Evolutionary conservation across 2,329 filamentous ascomycete species (phyloP).

Genomic region (Paraconiothyrium brasiliense): DNA sequence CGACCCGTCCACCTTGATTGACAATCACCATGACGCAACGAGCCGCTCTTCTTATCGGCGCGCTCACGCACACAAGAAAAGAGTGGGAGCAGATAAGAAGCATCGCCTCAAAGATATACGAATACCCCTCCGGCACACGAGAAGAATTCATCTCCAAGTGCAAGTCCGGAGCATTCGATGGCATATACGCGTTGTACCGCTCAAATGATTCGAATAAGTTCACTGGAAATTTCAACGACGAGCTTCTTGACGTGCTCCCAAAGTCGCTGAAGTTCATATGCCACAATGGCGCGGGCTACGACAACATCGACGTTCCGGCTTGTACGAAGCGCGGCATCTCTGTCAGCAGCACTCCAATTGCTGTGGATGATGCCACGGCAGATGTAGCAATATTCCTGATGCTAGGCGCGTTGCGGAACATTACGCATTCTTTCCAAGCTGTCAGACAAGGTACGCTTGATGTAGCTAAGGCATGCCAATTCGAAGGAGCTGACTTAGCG

Average conservation of each 20-base stretch:
- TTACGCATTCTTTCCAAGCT: conserved; percentile 58
- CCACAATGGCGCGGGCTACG: conserved; percentile 66
- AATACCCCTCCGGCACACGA: conserved; percentile 63
- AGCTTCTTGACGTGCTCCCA: conserved; percentile 54
- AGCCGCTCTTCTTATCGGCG: conserved; percentile 57
- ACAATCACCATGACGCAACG: conserved; percentile 40
- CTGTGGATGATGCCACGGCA: conserved; percentile 62
- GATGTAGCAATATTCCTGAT: conserved; percentile 62
- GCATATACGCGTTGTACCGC: conserved; percentile 66
- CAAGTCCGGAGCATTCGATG: conserved; percentile 64
- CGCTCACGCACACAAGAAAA: conserved; percentile 55
- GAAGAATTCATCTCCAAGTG: conserved; percentile 66
- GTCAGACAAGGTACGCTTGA: conserved; percentile 52
- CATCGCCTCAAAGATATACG: conserved; percentile 52
- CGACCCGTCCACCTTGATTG: too few species aligned
- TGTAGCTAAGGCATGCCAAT: not conserved
- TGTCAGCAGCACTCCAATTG: conserved; percentile 59
- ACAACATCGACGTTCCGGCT: conserved; percentile 66
- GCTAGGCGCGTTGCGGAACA: conserved; percentile 61
- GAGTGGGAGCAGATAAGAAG: conserved; percentile 56
- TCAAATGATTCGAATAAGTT: conserved; percentile 65
- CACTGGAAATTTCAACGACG: conserved; percentile 58
- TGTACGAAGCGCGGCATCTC: conserved; percentile 59
- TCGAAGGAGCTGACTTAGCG: conserved; percentile 21
- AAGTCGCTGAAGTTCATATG: conserved; percentile 55